phyloP scores from a whole-genome alignment of 2,329 filamentous ascomycete species.

The Chrysoporthe austroafricana region DNA sequence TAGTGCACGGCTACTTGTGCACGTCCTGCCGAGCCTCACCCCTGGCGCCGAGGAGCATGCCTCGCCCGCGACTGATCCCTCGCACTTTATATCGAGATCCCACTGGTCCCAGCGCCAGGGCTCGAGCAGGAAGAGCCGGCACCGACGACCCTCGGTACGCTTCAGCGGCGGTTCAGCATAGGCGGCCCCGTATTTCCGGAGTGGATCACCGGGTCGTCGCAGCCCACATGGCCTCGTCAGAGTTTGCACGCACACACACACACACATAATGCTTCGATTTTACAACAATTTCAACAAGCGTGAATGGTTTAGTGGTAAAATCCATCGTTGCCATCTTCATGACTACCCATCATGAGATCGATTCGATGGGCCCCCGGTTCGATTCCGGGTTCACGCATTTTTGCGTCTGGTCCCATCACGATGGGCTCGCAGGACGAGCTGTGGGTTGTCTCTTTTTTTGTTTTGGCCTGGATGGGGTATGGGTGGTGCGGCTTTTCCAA shows the following conservation, averaged over 20 bases:
- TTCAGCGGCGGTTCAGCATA: neutral
- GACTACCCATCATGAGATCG: neutral
- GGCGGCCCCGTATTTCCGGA: neutral
- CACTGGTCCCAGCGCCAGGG: no score
- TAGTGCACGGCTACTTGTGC: no score
- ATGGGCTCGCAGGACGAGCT: neutral
- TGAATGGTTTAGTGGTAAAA: constrained; percentile 22
- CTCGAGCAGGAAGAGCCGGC: no score
- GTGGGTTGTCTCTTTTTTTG: neutral
- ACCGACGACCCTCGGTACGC: no score
- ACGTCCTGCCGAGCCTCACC: no score
- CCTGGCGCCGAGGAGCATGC: no score
- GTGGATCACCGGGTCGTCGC: neutral
- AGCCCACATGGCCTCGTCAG: neutral
- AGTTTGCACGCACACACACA: neutral
- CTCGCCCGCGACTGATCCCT: no score
- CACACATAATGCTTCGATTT: neutral
- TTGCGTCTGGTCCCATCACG: no score
- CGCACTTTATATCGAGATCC: no score
- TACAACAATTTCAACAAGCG: neutral
- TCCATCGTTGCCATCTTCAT: constrained; percentile 18
- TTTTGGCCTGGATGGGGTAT: neutral
- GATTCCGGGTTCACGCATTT: constrained; percentile 14
- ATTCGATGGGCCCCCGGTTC: constrained; percentile 16
- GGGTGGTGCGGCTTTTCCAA: neutral